These are phyloP conservation scores for Marasmius oreades DNA, from an alignment of 1,284 basidiomycete species.

Conservation along the genomic window DNA sequence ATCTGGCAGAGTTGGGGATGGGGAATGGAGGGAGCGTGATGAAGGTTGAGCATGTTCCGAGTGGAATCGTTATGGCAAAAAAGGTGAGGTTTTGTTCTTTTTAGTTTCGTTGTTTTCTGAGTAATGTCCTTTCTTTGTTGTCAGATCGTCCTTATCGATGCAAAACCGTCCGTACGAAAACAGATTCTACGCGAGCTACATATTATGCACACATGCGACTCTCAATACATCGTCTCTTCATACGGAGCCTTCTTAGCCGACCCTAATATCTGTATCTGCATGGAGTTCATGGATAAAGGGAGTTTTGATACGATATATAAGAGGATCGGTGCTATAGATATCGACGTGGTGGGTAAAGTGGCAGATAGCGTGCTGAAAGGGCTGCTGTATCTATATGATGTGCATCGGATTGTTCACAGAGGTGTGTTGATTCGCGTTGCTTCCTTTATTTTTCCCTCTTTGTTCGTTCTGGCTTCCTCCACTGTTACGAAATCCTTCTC, in stretches of 20 bases:
- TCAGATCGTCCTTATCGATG: constrained; percentile 96
- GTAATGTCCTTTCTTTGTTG: not conserved
- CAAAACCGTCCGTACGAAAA: constrained; percentile 94
- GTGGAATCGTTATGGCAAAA: constrained; percentile 88
- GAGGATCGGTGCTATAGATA: constrained; percentile 84
- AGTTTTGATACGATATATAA: constrained; percentile 93
- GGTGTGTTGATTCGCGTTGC: constrained; percentile 47
- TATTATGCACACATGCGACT: constrained; percentile 97
- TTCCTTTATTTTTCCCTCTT: not conserved
- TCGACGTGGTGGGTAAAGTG: constrained; percentile 89
- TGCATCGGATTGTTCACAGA: constrained; percentile 96
- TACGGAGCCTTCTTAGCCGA: constrained; percentile 95
- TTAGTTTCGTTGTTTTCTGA: not conserved
- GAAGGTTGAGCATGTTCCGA: constrained; percentile 87
- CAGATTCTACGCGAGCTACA: constrained; percentile 97
- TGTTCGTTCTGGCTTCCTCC: not conserved
- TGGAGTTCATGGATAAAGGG: constrained; percentile 94
- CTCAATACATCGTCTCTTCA: constrained; percentile 92
- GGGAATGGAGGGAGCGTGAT: constrained; percentile 97
- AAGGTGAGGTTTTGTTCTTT: constrained; percentile 58
- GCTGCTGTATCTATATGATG: constrained; percentile 96
- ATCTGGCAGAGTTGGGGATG: constrained; percentile 86
- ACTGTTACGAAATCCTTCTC: not conserved
- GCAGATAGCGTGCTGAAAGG: constrained; percentile 90
- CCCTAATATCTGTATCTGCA: constrained; percentile 98